phyloP scores from a whole-genome alignment of 2,329 filamentous ascomycete genomes.

The Paecilomyces variotii region DNA sequence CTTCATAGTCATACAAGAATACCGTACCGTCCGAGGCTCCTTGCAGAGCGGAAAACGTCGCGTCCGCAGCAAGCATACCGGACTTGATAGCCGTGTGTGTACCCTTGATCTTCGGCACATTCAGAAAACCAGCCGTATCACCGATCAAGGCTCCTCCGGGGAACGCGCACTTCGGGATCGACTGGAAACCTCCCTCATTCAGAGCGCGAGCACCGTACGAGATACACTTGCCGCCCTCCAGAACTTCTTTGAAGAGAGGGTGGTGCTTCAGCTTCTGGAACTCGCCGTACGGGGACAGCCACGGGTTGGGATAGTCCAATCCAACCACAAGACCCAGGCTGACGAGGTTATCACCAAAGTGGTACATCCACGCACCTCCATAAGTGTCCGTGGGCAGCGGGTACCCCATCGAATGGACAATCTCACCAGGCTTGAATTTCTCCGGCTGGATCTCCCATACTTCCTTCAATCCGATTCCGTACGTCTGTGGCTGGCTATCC shows the following conservation, averaged over 20 bases:
- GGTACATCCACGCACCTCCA: conserved; percentile 98
- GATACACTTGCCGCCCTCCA: conserved; percentile 97
- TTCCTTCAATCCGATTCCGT: conserved; percentile 89
- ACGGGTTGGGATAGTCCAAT: conserved; percentile 93
- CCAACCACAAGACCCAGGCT: conserved; percentile 86
- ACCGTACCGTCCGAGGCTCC: conserved; percentile 56
- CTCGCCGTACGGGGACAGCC: conserved; percentile 89
- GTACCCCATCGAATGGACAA: conserved; percentile 88
- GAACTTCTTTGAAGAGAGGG: conserved; percentile 72
- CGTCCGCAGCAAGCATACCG: conserved; percentile 91
- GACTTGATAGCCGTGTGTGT: conserved; percentile 97
- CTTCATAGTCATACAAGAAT: conserved; percentile 93
- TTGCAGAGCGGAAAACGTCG: conserved; percentile 69
- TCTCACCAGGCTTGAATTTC: conserved; percentile 80
- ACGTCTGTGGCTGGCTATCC: conserved; percentile 90
- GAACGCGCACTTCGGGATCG: conserved; percentile 93
- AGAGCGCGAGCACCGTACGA: conserved; percentile 90
- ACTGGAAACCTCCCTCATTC: conserved; percentile 93
- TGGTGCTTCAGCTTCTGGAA: conserved; percentile 99
- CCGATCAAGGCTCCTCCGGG: conserved; percentile 92
- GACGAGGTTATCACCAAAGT: conserved; percentile 96
- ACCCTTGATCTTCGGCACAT: conserved; percentile 97
- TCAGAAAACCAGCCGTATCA: conserved; percentile 92
- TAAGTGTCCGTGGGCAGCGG: conserved; percentile 84
- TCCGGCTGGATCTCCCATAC: conserved; percentile 93